phyloP scores from a whole-genome alignment of 2,329 filamentous ascomycete genomes.

The Acrodontium crateriforme region DNA sequence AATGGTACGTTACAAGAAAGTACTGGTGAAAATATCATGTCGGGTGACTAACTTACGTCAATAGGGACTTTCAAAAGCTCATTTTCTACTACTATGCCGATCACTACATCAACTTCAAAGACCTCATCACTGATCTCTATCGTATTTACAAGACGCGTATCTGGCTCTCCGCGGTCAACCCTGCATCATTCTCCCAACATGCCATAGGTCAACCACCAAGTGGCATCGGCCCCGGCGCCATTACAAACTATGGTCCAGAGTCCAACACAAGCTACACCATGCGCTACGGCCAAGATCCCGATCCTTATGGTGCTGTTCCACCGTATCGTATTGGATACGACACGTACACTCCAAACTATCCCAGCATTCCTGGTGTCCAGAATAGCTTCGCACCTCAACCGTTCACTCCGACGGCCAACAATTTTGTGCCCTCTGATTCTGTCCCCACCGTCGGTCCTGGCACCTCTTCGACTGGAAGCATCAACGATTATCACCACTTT shows the following conservation, averaged over 20 bases:
- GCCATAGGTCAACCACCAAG: slow-evolving; percentile 22
- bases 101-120: slow-evolving; percentile 98
- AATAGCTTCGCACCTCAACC: slow-evolving; percentile 16
- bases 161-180: slow-evolving; percentile 99
- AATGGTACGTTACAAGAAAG: slow-evolving; percentile 72
- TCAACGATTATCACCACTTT: slow-evolving; percentile 10
- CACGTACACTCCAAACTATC: slow-evolving; percentile 22
- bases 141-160: slow-evolving; percentile 99
- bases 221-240: slow-evolving; percentile 24
- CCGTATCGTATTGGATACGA: slow-evolving; percentile 19
- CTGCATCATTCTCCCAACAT: slow-evolving; percentile 59
- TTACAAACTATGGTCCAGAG: slow-evolving; percentile 11
- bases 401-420: background rate
- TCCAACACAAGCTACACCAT: slow-evolving; percentile 19
- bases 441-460: slow-evolving; percentile 2
- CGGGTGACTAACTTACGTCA: slow-evolving; percentile 4
- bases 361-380: slow-evolving; percentile 17
- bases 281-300: slow-evolving; percentile 19
- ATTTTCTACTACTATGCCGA: slow-evolving; percentile 99
- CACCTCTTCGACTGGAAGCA: slow-evolving; percentile 3
- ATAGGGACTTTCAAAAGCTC: slow-evolving; percentile 94
- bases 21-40: no score
- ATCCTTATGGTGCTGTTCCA: slow-evolving; percentile 21
- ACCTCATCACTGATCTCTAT: slow-evolving; percentile 90
- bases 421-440: background rate